Base-by-base conservation (phyloP, 345 rosid genomes). In the Eucalyptus caleyi region DNA sequence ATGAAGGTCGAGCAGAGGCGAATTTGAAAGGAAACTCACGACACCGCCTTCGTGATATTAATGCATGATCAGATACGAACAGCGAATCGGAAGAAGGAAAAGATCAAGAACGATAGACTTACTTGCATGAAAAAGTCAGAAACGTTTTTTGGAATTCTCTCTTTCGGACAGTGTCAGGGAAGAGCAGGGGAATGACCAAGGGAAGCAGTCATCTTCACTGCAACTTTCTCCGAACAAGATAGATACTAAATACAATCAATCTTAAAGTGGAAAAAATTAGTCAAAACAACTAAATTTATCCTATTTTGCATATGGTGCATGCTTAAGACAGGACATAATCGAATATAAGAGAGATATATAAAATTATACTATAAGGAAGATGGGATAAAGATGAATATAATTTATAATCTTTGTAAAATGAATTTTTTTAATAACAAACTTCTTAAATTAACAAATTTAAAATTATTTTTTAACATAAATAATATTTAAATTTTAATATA, bases 311-410 rank as follows among this genome's bases (percentile, higher is more conserved):
- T 53, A 19, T 1, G 0, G 4, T 51, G 9, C 54, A 3, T 50
- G 21, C 54, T 50, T 1, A 16, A 16, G 54, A 1, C 53, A 2
- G 0, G 54, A 18, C 5, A 19, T 19, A 53, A 53, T 53, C 10
- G 10, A 53, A 19, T 53, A 19, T 53, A 53, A 53, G 56, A 0
- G 2, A 3, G 2, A 53, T 53, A 18, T 53, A 53, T 53, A 53
- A 53, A 53, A 53, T 53, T 53, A 53, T 53, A 1, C 0, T 3
- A 6, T 16, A 0, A 6, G 8, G 0, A 53, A 53, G 24, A 19
- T 53, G 24, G 2, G 1, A 53, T 19, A 19, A 53, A 8, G 0
- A 0, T 53, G 10, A 7, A 53, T 53, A 53, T 0, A 53, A 53
- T 53, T 53, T 53, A 53, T 53, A 19, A 53, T 53, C 0, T 53